phyloP scores from a whole-genome alignment of 768 basidiomycete genomes.

The Trametes sanguinea region DNA sequence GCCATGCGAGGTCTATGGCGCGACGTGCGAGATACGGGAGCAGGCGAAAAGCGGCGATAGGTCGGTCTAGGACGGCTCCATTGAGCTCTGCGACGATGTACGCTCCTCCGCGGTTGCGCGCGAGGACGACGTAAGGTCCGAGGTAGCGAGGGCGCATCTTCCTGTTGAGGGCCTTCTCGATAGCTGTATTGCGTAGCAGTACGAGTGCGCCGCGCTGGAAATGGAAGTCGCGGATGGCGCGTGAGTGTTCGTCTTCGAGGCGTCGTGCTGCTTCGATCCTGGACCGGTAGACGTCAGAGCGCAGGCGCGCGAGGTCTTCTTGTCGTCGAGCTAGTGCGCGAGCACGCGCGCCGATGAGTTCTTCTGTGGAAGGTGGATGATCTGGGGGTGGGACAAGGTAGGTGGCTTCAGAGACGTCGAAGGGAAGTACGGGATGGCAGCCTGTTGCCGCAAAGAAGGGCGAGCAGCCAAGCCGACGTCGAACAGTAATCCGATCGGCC shows the following conservation, averaged over 20 bases:
- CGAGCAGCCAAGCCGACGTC: slow-evolving; percentile 34
- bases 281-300: slow-evolving; percentile 9
- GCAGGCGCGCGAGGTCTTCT: slow-evolving; percentile 15
- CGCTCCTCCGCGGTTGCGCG: slow-evolving; percentile 23
- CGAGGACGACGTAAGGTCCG: slow-evolving; percentile 29
- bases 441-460: slow-evolving; percentile 29
- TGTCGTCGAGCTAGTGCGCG: slow-evolving; percentile 16
- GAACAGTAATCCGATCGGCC: slow-evolving; percentile 39
- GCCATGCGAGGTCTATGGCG: too few species aligned
- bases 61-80: slow-evolving; percentile 20
- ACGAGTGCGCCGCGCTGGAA: too few species aligned
- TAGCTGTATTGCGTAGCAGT: background rate
- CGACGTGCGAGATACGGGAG: slow-evolving; percentile 26
- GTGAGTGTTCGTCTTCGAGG: slow-evolving; percentile 13
- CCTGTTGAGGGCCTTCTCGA: too few species aligned
- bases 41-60: slow-evolving; percentile 27
- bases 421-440: slow-evolving; percentile 25
- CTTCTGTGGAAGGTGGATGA: slow-evolving; percentile 7
- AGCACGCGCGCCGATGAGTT: slow-evolving; percentile 28
- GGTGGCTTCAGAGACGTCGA: slow-evolving; percentile 27
- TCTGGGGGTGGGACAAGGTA: slow-evolving; percentile 19
- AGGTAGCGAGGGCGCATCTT: too few species aligned
- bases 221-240: too few species aligned
- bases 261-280: background rate
- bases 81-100: slow-evolving; percentile 34